Percentiles rank a stretch among this genome's conserved stretches.
Evolutionary conservation across 257 asterid genomes (phyloP).

Genomic region (Solanum megistacrolobum): DNA sequence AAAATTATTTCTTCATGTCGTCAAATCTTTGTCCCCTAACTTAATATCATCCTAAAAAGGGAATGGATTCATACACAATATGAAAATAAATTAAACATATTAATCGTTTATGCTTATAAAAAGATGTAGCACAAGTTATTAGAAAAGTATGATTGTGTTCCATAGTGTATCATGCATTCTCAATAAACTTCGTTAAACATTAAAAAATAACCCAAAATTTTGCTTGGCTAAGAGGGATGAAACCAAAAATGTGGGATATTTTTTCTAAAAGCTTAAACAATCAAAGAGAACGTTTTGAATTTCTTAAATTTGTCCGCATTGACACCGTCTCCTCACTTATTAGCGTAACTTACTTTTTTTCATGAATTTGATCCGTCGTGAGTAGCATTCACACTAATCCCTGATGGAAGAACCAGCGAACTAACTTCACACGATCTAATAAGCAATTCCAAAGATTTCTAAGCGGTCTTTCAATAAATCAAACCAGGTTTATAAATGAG

Average conservation of each 20-base stretch:
- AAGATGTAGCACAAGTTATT: not conserved
- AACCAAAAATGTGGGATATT: not conserved
- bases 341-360: not conserved
- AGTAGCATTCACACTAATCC: too few relatives aligned
- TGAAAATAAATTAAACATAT: not conserved
- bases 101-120: not conserved
- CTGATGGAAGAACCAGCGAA: too few relatives aligned
- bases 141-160: not conserved
- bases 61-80: not conserved
- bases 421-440: too few relatives aligned
- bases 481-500: too few relatives aligned
- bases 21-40: not conserved
- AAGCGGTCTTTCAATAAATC: too few relatives aligned
- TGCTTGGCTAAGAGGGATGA: not conserved
- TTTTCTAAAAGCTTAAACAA: not conserved
- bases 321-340: not conserved
- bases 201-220: not conserved
- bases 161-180: not conserved
- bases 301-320: not conserved
- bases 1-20: not conserved
- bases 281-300: not conserved
- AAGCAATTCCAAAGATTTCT: too few relatives aligned
- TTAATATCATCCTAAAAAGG: not conserved
- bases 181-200: not conserved
- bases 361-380: too few relatives aligned